A percentile compares a stretch with the other conserved stretches of the same genome.
Conservation (phyloP, 164 flowering plant genomes). For the Vitis riparia region DNA sequence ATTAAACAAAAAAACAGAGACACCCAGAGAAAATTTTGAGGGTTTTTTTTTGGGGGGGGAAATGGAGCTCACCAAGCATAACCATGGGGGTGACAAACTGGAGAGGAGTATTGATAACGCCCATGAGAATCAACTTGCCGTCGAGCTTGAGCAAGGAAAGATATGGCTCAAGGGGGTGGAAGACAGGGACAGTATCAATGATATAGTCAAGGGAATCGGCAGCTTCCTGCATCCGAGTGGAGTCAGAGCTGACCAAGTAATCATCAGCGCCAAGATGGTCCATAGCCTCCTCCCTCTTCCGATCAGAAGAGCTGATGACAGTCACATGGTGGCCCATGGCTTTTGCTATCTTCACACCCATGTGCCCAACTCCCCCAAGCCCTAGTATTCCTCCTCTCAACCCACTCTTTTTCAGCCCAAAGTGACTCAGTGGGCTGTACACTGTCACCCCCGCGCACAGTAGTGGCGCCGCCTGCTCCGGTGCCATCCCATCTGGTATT, state of each 20-base stretch:
- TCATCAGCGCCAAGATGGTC: slow-evolving; percentile 69
- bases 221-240: slow-evolving; percentile 36
- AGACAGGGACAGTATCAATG: slow-evolving; percentile 70
- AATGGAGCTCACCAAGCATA: slow-evolving; percentile 61
- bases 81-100: slow-evolving; percentile 69
- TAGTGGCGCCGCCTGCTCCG: slow-evolving; percentile 76
- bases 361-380: slow-evolving; percentile 81
- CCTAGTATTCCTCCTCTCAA: slow-evolving; percentile 71
- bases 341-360: slow-evolving; percentile 78
- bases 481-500: slow-evolving; percentile 64
- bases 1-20: neutral
- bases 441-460: slow-evolving; percentile 81
- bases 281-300: slow-evolving; percentile 62
- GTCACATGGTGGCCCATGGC: slow-evolving; percentile 84
- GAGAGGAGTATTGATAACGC: slow-evolving; percentile 62
- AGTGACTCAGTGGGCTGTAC: slow-evolving; percentile 69
- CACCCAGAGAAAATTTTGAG: neutral
- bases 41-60: neutral
- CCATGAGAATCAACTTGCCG: slow-evolving; percentile 69
- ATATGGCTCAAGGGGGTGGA: slow-evolving; percentile 71
- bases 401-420: slow-evolving; percentile 56
- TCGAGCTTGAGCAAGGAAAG: slow-evolving; percentile 63
- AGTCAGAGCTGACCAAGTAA: slow-evolving; percentile 65
- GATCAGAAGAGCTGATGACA: slow-evolving; percentile 74
- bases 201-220: slow-evolving; percentile 66